Evolutionary conservation across 371 early-diverging fungal genomes (phyloP).

Genomic region (Mortierella polycephala): DNA sequence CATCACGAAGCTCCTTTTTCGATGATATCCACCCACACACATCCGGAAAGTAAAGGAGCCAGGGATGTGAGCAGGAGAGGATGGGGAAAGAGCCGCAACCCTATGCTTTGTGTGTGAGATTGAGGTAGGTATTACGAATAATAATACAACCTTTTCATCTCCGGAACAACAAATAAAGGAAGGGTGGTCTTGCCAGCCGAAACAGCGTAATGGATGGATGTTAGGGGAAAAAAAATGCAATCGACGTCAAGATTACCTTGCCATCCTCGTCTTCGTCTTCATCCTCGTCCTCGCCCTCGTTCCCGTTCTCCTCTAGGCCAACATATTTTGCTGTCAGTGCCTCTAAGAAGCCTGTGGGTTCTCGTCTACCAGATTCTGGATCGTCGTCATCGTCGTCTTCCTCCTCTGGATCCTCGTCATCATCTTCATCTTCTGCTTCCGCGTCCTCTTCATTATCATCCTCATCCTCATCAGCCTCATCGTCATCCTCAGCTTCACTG

Average conservation of each 20-base stretch:
- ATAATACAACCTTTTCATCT: too few species aligned
- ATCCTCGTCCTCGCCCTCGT: constrained; percentile 47
- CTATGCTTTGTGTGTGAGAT: too few species aligned
- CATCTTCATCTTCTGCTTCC: constrained; percentile 36
- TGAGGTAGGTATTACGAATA: too few species aligned
- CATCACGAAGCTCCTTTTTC: too few species aligned
- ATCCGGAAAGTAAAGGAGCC: too few species aligned
- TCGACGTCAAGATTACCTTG: constrained; percentile 18
- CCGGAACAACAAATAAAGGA: too few species aligned
- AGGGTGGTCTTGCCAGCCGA: too few species aligned
- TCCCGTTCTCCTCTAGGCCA: constrained; percentile 30
- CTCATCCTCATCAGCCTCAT: constrained; percentile 38
- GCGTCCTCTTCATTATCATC: constrained; percentile 31
- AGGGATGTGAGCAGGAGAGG: too few species aligned
- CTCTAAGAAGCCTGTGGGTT: constrained; percentile 36
- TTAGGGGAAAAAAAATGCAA: too few species aligned
- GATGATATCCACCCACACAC: too few species aligned
- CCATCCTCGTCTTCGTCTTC: constrained; percentile 46
- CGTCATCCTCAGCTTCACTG: constrained; percentile 41
- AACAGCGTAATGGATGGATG: too few species aligned
- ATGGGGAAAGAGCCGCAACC: too few species aligned
- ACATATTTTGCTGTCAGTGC: constrained; percentile 38
- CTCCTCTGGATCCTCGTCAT: constrained; percentile 37
- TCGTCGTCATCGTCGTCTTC: constrained; percentile 41
- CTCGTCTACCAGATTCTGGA: constrained; percentile 18